These are phyloP conservation scores for Stellera chamaejasme DNA, from an alignment of 345 rosid species.

Conservation along the genomic window DNA sequence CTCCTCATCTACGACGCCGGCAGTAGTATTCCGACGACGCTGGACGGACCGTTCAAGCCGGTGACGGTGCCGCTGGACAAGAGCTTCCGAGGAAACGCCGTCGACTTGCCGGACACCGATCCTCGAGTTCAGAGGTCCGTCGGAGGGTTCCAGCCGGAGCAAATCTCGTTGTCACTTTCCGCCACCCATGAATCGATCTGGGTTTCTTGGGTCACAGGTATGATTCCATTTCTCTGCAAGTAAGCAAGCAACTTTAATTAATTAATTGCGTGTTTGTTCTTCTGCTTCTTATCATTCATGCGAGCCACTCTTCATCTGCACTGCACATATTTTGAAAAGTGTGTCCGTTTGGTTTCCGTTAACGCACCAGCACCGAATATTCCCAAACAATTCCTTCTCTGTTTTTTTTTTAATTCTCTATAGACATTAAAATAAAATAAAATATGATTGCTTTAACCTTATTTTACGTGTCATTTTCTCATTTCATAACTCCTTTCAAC, in stretches of 20 bases:
- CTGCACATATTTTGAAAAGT: no score
- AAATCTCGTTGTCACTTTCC: constrained; percentile 75
- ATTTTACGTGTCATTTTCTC: no score
- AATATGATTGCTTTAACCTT: no score
- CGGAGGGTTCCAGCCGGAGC: constrained; percentile 50
- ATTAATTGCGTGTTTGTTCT: background rate
- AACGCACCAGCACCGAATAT: no score
- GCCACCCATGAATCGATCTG: constrained; percentile 49
- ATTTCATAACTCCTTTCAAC: no score
- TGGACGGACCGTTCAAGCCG: constrained; percentile 75
- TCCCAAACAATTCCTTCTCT: no score
- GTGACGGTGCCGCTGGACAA: constrained; percentile 53
- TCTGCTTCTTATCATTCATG: background rate
- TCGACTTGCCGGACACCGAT: constrained; percentile 76
- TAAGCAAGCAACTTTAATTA: background rate
- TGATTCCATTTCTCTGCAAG: background rate
- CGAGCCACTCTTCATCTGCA: no score
- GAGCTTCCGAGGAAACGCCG: constrained; percentile 47
- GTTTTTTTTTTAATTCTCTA: no score
- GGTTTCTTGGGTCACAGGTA: constrained; percentile 94
- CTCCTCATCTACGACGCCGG: no score
- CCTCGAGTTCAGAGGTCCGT: constrained; percentile 38
- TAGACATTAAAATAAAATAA: no score
- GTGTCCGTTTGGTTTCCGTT: no score
- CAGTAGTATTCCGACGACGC: constrained; percentile 34